Evolutionary conservation across 2,329 filamentous ascomycete species (phyloP).

Genomic region (Paecilomyces dactylethromorphus): DNA sequence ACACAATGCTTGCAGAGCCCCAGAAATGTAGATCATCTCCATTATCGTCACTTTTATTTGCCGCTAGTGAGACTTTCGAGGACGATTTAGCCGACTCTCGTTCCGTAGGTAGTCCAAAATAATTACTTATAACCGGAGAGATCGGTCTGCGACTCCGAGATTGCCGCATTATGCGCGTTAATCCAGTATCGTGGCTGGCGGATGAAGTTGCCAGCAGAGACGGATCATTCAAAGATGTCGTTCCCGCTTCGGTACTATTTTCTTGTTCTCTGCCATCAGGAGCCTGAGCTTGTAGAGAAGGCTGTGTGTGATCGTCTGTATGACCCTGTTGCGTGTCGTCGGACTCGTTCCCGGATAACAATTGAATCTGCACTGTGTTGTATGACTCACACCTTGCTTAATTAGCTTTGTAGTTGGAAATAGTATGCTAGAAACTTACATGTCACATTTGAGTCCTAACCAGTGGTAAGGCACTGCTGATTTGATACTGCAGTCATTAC

Average conservation of each 20-base stretch:
- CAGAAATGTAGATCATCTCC: slow-evolving; percentile 56
- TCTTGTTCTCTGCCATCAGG: not conserved
- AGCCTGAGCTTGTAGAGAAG: slow-evolving; percentile 1
- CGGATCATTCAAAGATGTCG: slow-evolving; percentile 15
- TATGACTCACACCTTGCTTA: slow-evolving; percentile 38
- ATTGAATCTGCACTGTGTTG: slow-evolving; percentile 38
- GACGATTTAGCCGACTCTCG: slow-evolving; percentile 21
- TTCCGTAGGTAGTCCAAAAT: slow-evolving; percentile 36
- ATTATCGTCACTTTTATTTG: slow-evolving; percentile 34
- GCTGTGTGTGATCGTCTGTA: slow-evolving; percentile 10
- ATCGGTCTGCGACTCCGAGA: slow-evolving; percentile 30
- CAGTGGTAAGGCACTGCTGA: slow-evolving; percentile 87
- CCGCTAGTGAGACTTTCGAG: slow-evolving; percentile 19
- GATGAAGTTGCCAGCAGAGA: slow-evolving; percentile 6
- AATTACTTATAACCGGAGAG: slow-evolving; percentile 39
- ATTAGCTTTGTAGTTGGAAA: slow-evolving; percentile 6
- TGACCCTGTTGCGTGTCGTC: slow-evolving; percentile 17
- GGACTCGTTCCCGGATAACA: slow-evolving; percentile 26
- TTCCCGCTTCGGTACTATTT: not conserved
- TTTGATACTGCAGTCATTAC: slow-evolving; percentile 90
- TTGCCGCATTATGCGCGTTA: slow-evolving; percentile 27
- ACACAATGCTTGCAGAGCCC: slow-evolving; percentile 41
- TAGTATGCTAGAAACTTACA: slow-evolving; percentile 28
- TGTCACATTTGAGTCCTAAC: slow-evolving; percentile 80
- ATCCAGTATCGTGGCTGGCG: slow-evolving; percentile 14